phyloP scores from a whole-genome alignment of 2,329 filamentous ascomycete genomes.

The Corniculantispora saksenae region DNA sequence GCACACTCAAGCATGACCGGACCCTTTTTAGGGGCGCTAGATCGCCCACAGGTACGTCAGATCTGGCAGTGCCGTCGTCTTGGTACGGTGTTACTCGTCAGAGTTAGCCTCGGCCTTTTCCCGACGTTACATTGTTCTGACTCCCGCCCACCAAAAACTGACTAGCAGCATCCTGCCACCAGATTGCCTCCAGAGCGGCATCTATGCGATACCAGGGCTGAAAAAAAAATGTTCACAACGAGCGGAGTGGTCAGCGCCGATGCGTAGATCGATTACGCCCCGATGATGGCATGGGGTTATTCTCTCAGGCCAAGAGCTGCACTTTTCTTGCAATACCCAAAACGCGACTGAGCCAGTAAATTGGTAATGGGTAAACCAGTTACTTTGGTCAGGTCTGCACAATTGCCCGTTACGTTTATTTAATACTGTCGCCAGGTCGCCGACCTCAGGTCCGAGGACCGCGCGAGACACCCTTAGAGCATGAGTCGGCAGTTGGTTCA shows the following conservation, averaged over 20 bases:
- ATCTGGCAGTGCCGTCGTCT: constrained; percentile 12
- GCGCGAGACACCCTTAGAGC: background rate
- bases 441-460: background rate
- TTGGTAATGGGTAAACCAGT: too few species aligned
- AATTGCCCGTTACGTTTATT: background rate
- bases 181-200: constrained; percentile 12
- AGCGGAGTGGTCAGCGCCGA: constrained; percentile 12
- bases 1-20: background rate
- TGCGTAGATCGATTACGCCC: constrained; percentile 14
- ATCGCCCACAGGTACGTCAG: constrained; percentile 18
- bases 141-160: background rate
- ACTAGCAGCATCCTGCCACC: constrained; percentile 7
- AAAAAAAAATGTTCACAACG: background rate
- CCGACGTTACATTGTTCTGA: constrained; percentile 14
- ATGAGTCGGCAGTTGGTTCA: constrained; percentile 13
- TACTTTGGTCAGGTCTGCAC: too few species aligned
- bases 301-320: background rate
- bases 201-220: constrained; percentile 13
- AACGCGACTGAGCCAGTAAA: background rate
- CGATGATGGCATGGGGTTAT: constrained; percentile 14
- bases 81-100: constrained; percentile 6
- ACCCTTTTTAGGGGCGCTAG: constrained; percentile 14
- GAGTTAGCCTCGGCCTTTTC: constrained; percentile 11
- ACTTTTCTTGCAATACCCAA: background rate
- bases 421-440: background rate